These are phyloP conservation scores for Peronospora tabacina DNA, from an alignment of 352 stramenopile species.

Conservation along the genomic window DNA sequence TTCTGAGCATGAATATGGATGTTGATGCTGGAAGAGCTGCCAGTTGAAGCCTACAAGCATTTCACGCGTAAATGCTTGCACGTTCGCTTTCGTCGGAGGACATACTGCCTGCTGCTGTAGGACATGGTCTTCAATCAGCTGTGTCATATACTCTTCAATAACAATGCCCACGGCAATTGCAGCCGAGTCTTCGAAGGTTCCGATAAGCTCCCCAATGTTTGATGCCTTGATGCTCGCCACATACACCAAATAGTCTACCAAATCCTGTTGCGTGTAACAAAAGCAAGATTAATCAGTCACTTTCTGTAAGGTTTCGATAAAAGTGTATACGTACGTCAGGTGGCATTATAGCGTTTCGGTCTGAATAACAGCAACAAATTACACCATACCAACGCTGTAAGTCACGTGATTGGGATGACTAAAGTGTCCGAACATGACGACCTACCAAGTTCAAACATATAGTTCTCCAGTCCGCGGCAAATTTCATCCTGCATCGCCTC, in stretches of 20 bases:
- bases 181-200: slow-evolving; percentile 69
- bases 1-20: slow-evolving; percentile 7
- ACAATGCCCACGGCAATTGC: slow-evolving; percentile 62
- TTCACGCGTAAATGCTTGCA: slow-evolving; percentile 36
- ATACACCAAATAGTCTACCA: slow-evolving; percentile 71
- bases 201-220: slow-evolving; percentile 59
- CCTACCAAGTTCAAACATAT: slow-evolving; percentile 35
- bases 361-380: slow-evolving; percentile 21
- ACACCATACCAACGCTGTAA: slow-evolving; percentile 1
- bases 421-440: neutral
- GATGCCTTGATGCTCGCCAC: slow-evolving; percentile 53
- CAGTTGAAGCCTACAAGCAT: slow-evolving; percentile 61
- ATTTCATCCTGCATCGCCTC: slow-evolving; percentile 25
- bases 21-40: slow-evolving; percentile 18
- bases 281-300: neutral
- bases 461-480: slow-evolving; percentile 39
- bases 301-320: neutral
- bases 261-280: slow-evolving; percentile 28
- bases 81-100: slow-evolving; percentile 22
- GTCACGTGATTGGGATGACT: neutral
- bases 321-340: slow-evolving; percentile 37
- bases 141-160: slow-evolving; percentile 66
- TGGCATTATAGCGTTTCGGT: slow-evolving; percentile 36
- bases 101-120: slow-evolving; percentile 18
- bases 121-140: slow-evolving; percentile 40